Evolutionary conservation across 805 yeast genomes (phyloP).

Genomic region (Cyberlindnera xylosilytica): DNA sequence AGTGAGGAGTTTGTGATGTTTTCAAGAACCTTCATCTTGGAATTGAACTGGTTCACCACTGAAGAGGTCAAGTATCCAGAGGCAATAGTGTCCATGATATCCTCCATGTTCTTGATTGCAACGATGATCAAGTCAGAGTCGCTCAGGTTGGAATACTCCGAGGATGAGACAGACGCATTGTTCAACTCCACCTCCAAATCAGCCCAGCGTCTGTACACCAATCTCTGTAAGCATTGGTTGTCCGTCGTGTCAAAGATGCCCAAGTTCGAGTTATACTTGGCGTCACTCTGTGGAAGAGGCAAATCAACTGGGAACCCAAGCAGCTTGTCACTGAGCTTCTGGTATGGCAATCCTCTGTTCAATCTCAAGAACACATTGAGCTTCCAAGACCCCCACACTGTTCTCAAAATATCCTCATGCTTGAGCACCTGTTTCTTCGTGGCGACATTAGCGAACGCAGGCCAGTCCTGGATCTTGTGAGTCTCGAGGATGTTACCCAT

Average conservation of each 20-base stretch:
- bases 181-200: slow-evolving; percentile 17
- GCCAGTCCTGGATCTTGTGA: slow-evolving; percentile 24
- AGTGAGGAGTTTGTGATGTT: slow-evolving; percentile 16
- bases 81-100: slow-evolving; percentile 33
- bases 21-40: slow-evolving; percentile 25
- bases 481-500: slow-evolving; percentile 15
- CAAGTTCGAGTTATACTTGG: slow-evolving; percentile 21
- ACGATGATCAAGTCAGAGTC: slow-evolving; percentile 32
- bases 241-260: slow-evolving; percentile 20
- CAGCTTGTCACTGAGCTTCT: slow-evolving; percentile 14
- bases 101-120: slow-evolving; percentile 31
- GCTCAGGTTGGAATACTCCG: slow-evolving; percentile 10
- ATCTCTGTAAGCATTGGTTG: slow-evolving; percentile 8
- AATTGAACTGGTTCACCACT: slow-evolving; percentile 25
- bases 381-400: slow-evolving; percentile 39
- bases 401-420: slow-evolving; percentile 33
- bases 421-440: slow-evolving; percentile 33
- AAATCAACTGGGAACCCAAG: slow-evolving; percentile 31
- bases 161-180: slow-evolving; percentile 7
- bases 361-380: slow-evolving; percentile 33
- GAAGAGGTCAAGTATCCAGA: slow-evolving; percentile 25
- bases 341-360: slow-evolving; percentile 36
- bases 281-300: slow-evolving; percentile 33
- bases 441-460: slow-evolving; percentile 24
- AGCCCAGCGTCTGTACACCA: slow-evolving; percentile 19